A percentile compares a stretch with the other conserved stretches of the same genome.
These are phyloP conservation scores for Microascus cirrosus DNA, from an alignment of 2,329 filamentous ascomycete species.

Conservation along the genomic window DNA sequence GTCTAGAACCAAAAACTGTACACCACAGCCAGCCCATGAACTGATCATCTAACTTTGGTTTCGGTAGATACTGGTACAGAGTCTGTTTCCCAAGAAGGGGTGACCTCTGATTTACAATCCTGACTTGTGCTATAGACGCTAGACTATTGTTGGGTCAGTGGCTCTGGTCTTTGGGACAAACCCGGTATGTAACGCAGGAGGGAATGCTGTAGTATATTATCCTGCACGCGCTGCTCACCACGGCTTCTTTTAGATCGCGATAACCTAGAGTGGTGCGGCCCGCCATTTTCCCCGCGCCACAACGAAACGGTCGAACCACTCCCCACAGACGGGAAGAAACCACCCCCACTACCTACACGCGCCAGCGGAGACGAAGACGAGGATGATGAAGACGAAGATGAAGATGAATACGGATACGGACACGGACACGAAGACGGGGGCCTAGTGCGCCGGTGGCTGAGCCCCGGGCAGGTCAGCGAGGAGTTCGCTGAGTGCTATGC, in stretches of 20 bases:
- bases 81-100: too few species aligned
- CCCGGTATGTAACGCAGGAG: background rate
- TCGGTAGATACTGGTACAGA: background rate
- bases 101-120: background rate
- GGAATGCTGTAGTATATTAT: background rate
- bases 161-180: constrained; percentile 1
- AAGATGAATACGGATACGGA: background rate
- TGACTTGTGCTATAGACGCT: constrained; percentile 1
- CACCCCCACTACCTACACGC: background rate
- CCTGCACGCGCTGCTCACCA: background rate
- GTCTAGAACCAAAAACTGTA: background rate
- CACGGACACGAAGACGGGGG: background rate
- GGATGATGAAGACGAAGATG: too few species aligned
- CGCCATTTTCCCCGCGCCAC: background rate
- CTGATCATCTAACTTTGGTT: background rate
- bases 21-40: background rate
- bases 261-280: constrained; percentile 1
- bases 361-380: background rate
- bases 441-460: background rate
- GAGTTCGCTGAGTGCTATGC: background rate
- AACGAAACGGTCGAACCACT: background rate
- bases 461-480: constrained; percentile 1
- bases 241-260: background rate
- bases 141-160: constrained; percentile 1
- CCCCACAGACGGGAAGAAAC: background rate